These are phyloP conservation scores for Melastoma malabathricum DNA, from an alignment of 345 rosid genomes.

Conservation along the genomic window DNA sequence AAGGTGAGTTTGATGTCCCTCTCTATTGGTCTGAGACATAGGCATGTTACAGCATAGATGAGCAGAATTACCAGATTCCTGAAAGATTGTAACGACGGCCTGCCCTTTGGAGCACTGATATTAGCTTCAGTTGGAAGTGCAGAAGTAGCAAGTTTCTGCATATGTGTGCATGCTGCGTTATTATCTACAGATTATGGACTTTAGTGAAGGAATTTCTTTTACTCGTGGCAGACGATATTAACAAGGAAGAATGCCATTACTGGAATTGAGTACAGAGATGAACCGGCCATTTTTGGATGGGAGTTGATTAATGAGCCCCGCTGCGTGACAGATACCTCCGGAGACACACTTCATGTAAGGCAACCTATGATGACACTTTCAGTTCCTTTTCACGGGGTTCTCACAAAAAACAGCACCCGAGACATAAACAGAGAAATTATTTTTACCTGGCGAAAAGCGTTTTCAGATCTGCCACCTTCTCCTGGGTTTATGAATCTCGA, in stretches of 20 bases:
- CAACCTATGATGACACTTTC: not conserved
- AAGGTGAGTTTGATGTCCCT: slow-evolving; percentile 20
- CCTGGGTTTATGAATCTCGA: no score
- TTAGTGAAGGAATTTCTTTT: not conserved
- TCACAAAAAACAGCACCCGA: not conserved
- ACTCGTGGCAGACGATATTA: slow-evolving; percentile 41
- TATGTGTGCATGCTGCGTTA: no score
- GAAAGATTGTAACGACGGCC: no score
- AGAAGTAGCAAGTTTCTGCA: no score
- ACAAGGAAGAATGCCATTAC: slow-evolving; percentile 82
- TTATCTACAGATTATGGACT: not conserved
- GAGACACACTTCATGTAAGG: slow-evolving; percentile 85
- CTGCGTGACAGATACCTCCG: slow-evolving; percentile 81
- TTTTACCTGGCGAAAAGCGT: no score
- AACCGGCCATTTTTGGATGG: slow-evolving; percentile 88
- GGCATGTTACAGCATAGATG: no score
- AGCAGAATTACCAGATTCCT: no score
- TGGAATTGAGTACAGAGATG: slow-evolving; percentile 76
- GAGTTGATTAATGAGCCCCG: slow-evolving; percentile 95
- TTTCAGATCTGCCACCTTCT: no score
- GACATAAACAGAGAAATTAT: not conserved
- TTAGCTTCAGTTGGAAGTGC: no score
- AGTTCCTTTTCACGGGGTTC: not conserved
- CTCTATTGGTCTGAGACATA: no score
- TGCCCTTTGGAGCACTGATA: no score